Percentiles rank a stretch among this genome's conserved stretches.
Evolutionary conservation across 371 early-diverging fungal species (phyloP).

Genomic region (Haplosporangium sp.): DNA sequence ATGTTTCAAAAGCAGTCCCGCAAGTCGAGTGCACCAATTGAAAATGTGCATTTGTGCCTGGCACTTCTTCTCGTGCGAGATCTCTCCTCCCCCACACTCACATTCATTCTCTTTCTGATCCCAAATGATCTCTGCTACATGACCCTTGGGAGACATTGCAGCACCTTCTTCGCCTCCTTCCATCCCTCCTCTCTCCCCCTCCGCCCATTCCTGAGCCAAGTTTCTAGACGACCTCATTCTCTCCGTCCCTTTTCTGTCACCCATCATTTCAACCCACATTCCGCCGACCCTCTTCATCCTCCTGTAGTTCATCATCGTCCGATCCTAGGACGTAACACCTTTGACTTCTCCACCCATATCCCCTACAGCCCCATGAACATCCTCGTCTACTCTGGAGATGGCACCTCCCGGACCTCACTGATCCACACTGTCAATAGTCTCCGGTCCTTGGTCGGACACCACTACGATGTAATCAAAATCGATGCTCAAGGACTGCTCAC

Average conservation of each 20-base stretch:
- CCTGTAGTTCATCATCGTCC: slow-evolving; percentile 9
- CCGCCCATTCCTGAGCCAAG: background rate
- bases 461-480: slow-evolving; percentile 88
- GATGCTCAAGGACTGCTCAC: slow-evolving; percentile 73
- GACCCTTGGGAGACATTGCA: slow-evolving; percentile 1
- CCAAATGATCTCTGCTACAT: slow-evolving; percentile 5
- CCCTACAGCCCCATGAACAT: slow-evolving; percentile 74
- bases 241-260: background rate
- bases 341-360: slow-evolving; percentile 41
- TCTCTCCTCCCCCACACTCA: too few species aligned
- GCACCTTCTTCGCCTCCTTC: slow-evolving; percentile 4
- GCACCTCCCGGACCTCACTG: slow-evolving; percentile 76
- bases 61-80: too few species aligned
- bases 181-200: background rate
- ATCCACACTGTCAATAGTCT: slow-evolving; percentile 77
- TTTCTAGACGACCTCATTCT: too few species aligned
- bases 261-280: background rate
- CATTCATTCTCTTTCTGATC: too few species aligned
- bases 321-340: slow-evolving; percentile 5
- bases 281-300: too few species aligned
- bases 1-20: too few species aligned
- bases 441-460: slow-evolving; percentile 73
- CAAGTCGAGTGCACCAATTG: too few species aligned
- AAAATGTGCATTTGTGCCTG: too few species aligned
- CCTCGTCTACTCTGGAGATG: slow-evolving; percentile 85